Conservation (phyloP, 805 yeast species). For the Metschnikowia noctiluminum region DNA sequence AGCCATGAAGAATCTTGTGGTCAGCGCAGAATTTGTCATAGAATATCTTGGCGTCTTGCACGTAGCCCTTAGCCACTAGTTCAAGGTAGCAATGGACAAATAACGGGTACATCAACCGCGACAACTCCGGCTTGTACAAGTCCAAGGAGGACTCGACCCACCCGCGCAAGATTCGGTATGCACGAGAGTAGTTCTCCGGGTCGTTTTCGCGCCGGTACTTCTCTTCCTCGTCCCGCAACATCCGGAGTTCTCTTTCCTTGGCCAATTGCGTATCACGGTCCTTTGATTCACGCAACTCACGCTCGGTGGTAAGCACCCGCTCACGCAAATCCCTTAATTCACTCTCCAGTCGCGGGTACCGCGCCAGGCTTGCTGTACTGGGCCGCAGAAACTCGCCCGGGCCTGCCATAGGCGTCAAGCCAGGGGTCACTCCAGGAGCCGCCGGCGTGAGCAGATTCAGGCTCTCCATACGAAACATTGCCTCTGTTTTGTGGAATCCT, state of each 20-base stretch:
- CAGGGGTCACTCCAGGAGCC: slow-evolving; percentile 47
- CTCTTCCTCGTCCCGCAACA: slow-evolving; percentile 41
- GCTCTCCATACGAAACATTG: slow-evolving; percentile 85
- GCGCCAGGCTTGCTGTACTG: slow-evolving; percentile 17
- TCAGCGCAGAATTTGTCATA: slow-evolving; percentile 72
- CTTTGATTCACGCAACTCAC: slow-evolving; percentile 37
- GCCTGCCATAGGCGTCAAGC: slow-evolving; percentile 33
- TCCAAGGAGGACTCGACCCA: slow-evolving; percentile 94
- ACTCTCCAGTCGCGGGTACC: slow-evolving; percentile 25
- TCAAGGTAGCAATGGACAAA: slow-evolving; percentile 86
- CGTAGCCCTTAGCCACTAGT: slow-evolving; percentile 61
- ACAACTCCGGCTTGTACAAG: slow-evolving; percentile 83
- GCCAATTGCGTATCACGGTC: slow-evolving; percentile 36
- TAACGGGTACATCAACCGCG: slow-evolving; percentile 83
- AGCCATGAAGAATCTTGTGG: slow-evolving; percentile 71
- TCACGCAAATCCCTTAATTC: slow-evolving; percentile 38
- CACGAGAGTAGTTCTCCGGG: slow-evolving; percentile 73
- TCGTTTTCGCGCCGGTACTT: slow-evolving; percentile 46
- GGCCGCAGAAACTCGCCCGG: slow-evolving; percentile 29
- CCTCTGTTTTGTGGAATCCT: slow-evolving; percentile 93
- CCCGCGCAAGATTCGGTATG: slow-evolving; percentile 72
- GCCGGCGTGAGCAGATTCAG: slow-evolving; percentile 57
- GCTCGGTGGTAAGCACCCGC: slow-evolving; percentile 30
- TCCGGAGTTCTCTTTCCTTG: slow-evolving; percentile 39
- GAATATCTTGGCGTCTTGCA: slow-evolving; percentile 64